Conservation (phyloP, 148 eudicot species). For the Pouteria glomerata region DNA sequence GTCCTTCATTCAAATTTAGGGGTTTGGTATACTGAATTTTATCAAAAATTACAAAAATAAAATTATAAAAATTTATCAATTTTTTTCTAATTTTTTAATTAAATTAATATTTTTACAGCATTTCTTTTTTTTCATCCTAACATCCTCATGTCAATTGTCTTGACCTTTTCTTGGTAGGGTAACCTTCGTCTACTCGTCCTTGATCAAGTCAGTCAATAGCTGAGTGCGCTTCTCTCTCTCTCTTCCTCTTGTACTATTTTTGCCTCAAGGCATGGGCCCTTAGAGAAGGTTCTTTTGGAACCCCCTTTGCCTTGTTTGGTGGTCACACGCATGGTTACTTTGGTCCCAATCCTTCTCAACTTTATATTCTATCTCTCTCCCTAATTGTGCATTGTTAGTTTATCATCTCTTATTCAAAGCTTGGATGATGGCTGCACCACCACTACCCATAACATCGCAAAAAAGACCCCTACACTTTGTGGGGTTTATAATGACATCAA, state of each 20-base stretch:
- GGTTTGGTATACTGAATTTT: no score
- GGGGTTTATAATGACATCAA: slow-evolving; percentile 45
- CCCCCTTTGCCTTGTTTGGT: slow-evolving; percentile 14
- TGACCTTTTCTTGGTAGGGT: not conserved
- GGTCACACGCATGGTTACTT: slow-evolving; percentile 42
- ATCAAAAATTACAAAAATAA: no score
- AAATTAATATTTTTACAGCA: no score
- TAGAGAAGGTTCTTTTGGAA: slow-evolving; percentile 10
- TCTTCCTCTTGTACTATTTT: not conserved
- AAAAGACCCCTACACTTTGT: slow-evolving; percentile 11
- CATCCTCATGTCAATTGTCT: no score
- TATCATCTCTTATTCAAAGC: slow-evolving; percentile 19
- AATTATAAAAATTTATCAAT: no score
- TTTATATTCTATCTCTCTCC: not conserved
- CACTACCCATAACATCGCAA: slow-evolving; percentile 17
- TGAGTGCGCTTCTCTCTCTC: not conserved
- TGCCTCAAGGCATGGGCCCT: slow-evolving; percentile 16
- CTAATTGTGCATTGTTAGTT: not conserved
- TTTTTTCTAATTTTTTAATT: no score
- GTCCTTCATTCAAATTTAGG: no score
- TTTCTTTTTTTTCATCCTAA: not conserved
- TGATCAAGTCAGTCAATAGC: not conserved
- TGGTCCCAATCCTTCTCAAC: slow-evolving; percentile 11
- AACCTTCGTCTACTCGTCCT: not conserved
- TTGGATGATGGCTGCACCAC: slow-evolving; percentile 44